Conservation (phyloP, 139 green algal genomes). For the Coelastrella sp. region DNA sequence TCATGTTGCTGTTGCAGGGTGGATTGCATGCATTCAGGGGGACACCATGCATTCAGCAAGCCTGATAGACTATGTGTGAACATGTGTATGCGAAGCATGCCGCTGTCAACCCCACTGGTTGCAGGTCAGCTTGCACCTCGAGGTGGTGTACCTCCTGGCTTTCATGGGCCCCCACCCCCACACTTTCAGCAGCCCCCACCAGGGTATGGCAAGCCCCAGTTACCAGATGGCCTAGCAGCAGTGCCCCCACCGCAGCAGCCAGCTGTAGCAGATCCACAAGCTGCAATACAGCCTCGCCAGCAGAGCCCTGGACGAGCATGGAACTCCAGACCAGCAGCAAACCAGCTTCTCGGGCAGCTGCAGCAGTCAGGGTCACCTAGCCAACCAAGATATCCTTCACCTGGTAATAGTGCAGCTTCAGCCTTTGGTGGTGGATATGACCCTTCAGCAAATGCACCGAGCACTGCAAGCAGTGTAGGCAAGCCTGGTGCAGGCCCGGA, state of each 20-base stretch:
- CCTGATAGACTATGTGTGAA: too few species aligned
- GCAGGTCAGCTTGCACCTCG: slow-evolving; percentile 7
- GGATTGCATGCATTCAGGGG: too few species aligned
- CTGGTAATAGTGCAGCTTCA: background rate
- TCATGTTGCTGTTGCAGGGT: too few species aligned
- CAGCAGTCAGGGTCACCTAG: slow-evolving; percentile 38
- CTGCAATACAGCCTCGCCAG: background rate
- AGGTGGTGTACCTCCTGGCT: background rate
- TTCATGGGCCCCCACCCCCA: background rate
- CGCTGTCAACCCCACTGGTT: too few species aligned
- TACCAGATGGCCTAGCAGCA: background rate
- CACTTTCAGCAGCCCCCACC: slow-evolving; percentile 9
- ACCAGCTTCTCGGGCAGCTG: background rate
- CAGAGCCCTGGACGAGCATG: background rate
- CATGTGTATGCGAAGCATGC: too few species aligned
- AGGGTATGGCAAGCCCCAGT: background rate
- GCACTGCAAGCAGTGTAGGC: background rate
- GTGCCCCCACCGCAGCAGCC: background rate
- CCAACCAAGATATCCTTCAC: background rate
- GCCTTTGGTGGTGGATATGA: background rate
- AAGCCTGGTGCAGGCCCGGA: too few species aligned
- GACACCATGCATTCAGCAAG: too few species aligned
- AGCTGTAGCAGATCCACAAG: slow-evolving; percentile 12
- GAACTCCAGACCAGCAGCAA: background rate
- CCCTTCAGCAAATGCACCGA: background rate